Conservation (phyloP, 495 filamentous ascomycete genomes). For the Lasiosphaeria hispida region DNA sequence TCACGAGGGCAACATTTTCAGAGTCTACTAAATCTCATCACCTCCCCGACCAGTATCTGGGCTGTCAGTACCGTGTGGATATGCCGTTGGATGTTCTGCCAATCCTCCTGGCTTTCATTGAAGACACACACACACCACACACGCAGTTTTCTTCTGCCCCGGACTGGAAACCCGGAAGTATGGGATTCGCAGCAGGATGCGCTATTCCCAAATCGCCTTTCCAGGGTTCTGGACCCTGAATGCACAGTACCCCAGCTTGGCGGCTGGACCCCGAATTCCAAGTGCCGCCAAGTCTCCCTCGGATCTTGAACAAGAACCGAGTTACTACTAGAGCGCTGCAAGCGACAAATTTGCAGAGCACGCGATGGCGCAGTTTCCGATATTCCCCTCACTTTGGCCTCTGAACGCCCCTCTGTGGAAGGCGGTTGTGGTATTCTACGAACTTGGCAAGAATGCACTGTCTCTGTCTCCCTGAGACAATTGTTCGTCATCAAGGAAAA, state of each 20-base stretch:
- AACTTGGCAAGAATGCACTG: too few species aligned
- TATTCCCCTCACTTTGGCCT: too few species aligned
- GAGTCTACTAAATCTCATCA: too few species aligned
- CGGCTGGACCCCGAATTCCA: constrained; percentile 1
- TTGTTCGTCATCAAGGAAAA: too few species aligned
- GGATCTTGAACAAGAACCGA: too few species aligned
- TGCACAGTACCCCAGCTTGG: constrained; percentile 1
- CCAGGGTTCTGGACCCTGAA: constrained; percentile 10
- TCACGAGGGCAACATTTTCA: constrained; percentile 6
- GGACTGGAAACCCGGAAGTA: constrained; percentile 7
- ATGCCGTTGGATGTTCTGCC: neutral
- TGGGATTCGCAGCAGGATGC: constrained; percentile 1
- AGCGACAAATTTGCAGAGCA: too few species aligned
- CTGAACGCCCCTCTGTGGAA: too few species aligned
- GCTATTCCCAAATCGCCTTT: constrained; percentile 10
- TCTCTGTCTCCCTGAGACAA: too few species aligned
- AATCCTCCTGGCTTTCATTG: neutral
- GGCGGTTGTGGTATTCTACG: too few species aligned
- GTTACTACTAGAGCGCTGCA: too few species aligned
- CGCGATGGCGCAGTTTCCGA: too few species aligned
- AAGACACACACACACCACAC: neutral
- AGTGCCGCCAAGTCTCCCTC: neutral
- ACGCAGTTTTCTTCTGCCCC: neutral
- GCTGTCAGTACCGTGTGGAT: neutral
- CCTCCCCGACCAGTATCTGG: too few species aligned